Evolutionary conservation across 441 rosid species (phyloP).

Genomic region (Biscutella laevigata): DNA sequence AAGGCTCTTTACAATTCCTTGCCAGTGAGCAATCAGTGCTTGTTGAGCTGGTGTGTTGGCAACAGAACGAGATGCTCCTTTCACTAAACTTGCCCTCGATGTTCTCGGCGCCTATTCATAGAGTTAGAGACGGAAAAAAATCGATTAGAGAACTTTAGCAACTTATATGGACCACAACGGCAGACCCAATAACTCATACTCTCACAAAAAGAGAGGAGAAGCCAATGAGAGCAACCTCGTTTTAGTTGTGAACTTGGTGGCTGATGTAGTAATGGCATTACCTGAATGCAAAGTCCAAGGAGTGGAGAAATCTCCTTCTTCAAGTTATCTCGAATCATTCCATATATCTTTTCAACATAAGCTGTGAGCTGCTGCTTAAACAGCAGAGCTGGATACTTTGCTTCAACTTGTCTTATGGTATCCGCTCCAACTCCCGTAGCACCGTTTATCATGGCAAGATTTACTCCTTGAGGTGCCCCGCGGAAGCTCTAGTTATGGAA

Average conservation of each 20-base stretch:
- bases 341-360: constrained; percentile 95
- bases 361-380: constrained; percentile 99
- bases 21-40: constrained; percentile 96
- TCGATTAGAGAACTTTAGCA: too few species aligned
- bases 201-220: too few species aligned
- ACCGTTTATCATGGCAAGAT: constrained; percentile 68
- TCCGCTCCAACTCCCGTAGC: constrained; percentile 56
- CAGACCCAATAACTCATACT: too few species aligned
- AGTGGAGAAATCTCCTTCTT: constrained; percentile 98
- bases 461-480: constrained; percentile 88
- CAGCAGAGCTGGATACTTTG: constrained; percentile 97
- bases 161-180: too few species aligned
- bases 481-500: constrained; percentile 70
- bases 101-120: constrained; percentile 94
- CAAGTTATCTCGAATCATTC: constrained; percentile 98
- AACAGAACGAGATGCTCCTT: constrained; percentile 85
- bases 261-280: constrained; percentile 16
- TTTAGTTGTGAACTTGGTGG: not conserved
- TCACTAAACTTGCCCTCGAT: constrained; percentile 96
- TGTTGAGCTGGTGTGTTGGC: constrained; percentile 84
- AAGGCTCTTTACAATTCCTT: constrained; percentile 94
- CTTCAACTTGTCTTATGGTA: constrained; percentile 84
- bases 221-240: not conserved
- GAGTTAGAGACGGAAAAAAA: not conserved
- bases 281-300: constrained; percentile 99